phyloP scores from a whole-genome alignment of 73 alveolate species.

The Paramecium tetraurelia region DNA sequence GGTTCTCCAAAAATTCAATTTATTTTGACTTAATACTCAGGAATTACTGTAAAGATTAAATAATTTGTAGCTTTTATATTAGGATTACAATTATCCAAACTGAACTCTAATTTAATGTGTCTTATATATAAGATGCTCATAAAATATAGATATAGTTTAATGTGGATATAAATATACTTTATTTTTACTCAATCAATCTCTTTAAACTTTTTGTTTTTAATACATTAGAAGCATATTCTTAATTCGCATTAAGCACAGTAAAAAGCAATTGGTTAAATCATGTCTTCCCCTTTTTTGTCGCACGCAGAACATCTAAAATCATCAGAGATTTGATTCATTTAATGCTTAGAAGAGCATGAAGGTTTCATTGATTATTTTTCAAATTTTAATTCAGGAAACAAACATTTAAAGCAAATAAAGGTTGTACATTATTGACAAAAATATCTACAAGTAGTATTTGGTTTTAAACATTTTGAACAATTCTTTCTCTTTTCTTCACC shows the following conservation, averaged over 20 bases:
- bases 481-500: neutral
- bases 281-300: neutral
- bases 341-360: neutral
- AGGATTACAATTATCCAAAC: neutral
- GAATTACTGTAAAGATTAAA: too few relatives aligned
- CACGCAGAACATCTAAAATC: constrained; percentile 13
- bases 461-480: neutral
- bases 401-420: neutral
- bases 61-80: too few relatives aligned
- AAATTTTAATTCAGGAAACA: neutral
- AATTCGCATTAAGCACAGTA: neutral
- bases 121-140: too few relatives aligned
- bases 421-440: neutral
- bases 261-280: neutral
- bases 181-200: neutral
- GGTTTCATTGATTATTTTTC: neutral
- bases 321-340: neutral
- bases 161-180: neutral
- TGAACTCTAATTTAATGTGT: too few relatives aligned
- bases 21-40: neutral
- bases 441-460: neutral
- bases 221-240: neutral
- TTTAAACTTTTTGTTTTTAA: neutral
- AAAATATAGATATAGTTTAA: neutral
- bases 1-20: neutral